Evolutionary conservation across 73 alveolate species (phyloP), one percentile per base, ranked within the genome.

Genomic region (Paramecium sexaurelia): DNA sequence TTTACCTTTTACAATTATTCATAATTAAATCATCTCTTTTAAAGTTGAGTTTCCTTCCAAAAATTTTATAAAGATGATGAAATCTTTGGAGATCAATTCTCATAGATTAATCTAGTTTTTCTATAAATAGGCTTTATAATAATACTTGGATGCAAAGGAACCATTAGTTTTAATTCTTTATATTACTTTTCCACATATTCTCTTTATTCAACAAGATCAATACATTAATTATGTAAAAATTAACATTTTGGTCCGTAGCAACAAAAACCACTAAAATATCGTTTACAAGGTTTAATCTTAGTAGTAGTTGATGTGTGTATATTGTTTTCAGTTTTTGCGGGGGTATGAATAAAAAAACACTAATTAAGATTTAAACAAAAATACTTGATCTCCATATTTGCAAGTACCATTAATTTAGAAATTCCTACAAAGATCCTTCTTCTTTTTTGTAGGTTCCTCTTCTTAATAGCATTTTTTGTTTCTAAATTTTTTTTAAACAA

Each of bases 1-100:
- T n/a, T 15, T 78, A 78, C 90, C 75, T 22, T 78, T 61, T 78
- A 24, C 90, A 78, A 22, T n/a, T 26, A 40, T 78, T 78, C 1
- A 78, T 5, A 24, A 40, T 7, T 7, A 78, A 61, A 78, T 78
- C 90, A 43, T 78, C 90, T 78, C 90, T 78, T 43, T 78, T 78
- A 55, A 78, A 78, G 68, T 78, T 45, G 0, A 78, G 51, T 78
- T 78, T 78, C 35, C 71, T 20, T 22, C 90, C 90, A 78, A 78
- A 78, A 37, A 78, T 78, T 43, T 78, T 78, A 24, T 78, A 78
- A 20, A 78, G 41, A 40, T 78, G 90, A 13, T 78, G 73, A 20
- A 78, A 78, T 45, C 90, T 37, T 45, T 78, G 24, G 7, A 78
- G 5, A 45, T 78, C 90, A 39, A 33, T 24, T 24, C 90, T 78